These are phyloP conservation scores for Phytophthora palmivora DNA, from an alignment of 352 stramenopile species.

Conservation along the genomic window DNA sequence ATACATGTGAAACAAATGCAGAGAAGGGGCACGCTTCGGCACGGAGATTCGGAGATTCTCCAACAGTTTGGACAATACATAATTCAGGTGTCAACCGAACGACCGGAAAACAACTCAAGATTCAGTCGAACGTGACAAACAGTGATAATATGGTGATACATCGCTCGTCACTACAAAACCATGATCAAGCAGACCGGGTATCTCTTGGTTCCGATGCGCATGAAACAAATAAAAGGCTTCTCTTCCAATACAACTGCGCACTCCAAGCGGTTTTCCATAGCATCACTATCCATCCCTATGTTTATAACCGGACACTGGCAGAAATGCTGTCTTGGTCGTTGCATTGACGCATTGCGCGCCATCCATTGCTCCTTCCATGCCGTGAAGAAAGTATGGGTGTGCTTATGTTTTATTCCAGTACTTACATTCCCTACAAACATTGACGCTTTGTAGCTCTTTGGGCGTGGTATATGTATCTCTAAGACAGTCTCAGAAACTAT, in stretches of 20 bases:
- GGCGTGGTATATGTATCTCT: background rate
- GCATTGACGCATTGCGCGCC: no score
- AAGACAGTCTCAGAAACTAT: background rate
- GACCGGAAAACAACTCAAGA: constrained; percentile 12
- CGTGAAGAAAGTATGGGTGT: no score
- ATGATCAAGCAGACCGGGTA: background rate
- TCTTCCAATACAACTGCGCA: no score
- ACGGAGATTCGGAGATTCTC: constrained; percentile 22
- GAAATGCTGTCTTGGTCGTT: no score
- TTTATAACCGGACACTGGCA: no score
- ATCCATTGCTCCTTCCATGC: no score
- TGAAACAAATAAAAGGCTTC: no score
- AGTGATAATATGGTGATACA: background rate
- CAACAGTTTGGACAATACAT: background rate
- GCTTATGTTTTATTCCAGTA: no score
- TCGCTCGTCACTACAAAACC: background rate
- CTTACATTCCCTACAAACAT: background rate
- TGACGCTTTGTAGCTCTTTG: background rate
- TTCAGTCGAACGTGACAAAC: constrained; percentile 2
- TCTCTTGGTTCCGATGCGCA: background rate
- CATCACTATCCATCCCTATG: no score
- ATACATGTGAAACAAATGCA: constrained; percentile 8
- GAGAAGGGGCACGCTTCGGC: constrained; percentile 2
- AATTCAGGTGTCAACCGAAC: constrained; percentile 15
- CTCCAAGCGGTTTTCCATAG: no score